Evolutionary conservation across 495 filamentous ascomycete genomes (phyloP).

Genomic region (Ramalina intermedia): DNA sequence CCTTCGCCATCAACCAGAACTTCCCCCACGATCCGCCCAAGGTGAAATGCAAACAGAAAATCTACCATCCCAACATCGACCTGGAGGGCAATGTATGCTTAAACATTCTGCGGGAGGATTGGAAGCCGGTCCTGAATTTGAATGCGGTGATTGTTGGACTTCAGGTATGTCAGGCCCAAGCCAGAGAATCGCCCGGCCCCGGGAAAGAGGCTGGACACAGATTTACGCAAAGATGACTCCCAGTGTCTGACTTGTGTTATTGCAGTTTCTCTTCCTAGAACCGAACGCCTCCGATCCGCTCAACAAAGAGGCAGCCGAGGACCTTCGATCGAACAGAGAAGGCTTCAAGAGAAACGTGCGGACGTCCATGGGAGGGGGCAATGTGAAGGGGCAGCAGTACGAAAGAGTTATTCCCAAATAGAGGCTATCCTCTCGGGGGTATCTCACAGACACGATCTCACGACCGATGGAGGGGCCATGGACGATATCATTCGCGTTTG

Average conservation of each 20-base stretch:
- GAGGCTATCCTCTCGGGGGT: too few species aligned
- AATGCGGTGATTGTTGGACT: constrained; percentile 94
- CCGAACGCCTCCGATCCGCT: constrained; percentile 94
- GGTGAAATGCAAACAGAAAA: constrained; percentile 95
- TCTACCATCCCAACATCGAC: constrained; percentile 98
- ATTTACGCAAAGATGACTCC: neutral
- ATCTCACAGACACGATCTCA: too few species aligned
- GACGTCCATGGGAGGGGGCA: constrained; percentile 64
- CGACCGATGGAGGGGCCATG: too few species aligned
- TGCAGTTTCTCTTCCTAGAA: constrained; percentile 88
- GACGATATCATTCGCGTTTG: too few species aligned
- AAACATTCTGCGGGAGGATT: constrained; percentile 94
- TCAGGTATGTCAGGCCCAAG: constrained; percentile 40
- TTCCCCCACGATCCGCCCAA: constrained; percentile 98
- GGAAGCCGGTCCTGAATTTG: constrained; percentile 94
- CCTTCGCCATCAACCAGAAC: constrained; percentile 79
- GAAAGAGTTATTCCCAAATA: constrained; percentile 47
- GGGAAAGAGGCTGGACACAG: neutral
- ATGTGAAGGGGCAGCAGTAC: constrained; percentile 55
- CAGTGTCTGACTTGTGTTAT: neutral
- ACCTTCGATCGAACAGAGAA: constrained; percentile 70
- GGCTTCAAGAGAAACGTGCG: constrained; percentile 85
- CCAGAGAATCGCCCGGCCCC: neutral
- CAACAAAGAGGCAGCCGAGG: constrained; percentile 94
- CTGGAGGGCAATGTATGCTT: constrained; percentile 94